phyloP scores from a whole-genome alignment of 1,139 yeast species.

The Saccharomyces hybrid region DNA sequence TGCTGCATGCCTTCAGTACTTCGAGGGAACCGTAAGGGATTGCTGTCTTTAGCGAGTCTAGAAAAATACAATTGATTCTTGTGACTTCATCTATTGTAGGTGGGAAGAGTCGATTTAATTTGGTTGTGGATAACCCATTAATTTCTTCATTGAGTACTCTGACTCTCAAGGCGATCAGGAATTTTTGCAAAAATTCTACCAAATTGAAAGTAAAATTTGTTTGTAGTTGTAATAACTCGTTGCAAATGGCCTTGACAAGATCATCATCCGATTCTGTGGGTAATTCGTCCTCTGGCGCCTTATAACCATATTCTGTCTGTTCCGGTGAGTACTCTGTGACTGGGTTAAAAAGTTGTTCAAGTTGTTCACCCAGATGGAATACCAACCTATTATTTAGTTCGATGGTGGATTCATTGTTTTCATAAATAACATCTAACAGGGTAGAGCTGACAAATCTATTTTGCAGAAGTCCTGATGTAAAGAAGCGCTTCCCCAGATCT shows the following conservation, averaged over 20 bases:
- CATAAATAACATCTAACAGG: constrained; percentile 69
- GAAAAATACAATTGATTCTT: constrained; percentile 74
- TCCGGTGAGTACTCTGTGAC: constrained; percentile 88
- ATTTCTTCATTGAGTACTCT: constrained; percentile 52
- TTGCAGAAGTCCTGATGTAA: constrained; percentile 53
- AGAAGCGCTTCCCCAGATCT: constrained; percentile 51
- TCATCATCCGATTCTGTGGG: constrained; percentile 21
- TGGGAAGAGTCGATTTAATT: constrained; percentile 73
- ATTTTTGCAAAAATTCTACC: constrained; percentile 67
- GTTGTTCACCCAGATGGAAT: constrained; percentile 68
- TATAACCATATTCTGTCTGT: constrained; percentile 61
- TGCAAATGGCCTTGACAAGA: constrained; percentile 43
- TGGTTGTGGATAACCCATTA: constrained; percentile 46
- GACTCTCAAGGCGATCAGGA: constrained; percentile 71
- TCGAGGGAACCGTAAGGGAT: constrained; percentile 63
- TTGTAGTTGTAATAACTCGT: constrained; percentile 64
- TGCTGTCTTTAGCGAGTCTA: constrained; percentile 67
- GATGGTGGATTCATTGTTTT: constrained; percentile 42
- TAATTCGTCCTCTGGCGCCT: constrained; percentile 11
- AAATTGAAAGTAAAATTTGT: constrained; percentile 64
- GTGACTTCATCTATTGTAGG: constrained; percentile 94
- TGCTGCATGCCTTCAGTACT: constrained; percentile 67
- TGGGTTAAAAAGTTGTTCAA: constrained; percentile 86
- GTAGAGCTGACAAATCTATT: constrained; percentile 47
- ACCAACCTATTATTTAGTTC: constrained; percentile 70